Evolutionary conservation across 345 rosid species (phyloP).

Genomic region (Camelina hispida): DNA sequence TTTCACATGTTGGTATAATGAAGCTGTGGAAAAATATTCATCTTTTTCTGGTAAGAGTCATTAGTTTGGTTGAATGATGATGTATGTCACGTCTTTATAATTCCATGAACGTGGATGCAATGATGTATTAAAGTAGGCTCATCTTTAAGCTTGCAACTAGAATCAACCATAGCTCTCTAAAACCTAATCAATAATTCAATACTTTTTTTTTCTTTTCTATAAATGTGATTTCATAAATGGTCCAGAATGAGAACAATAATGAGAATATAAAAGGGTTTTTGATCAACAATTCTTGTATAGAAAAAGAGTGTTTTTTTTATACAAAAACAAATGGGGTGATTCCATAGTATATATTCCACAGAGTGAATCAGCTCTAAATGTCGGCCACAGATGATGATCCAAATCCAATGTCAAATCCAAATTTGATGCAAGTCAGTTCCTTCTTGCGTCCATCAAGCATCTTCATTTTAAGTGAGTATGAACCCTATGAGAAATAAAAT

Average conservation of each 20-base stretch:
- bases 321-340: slow-evolving; percentile 32
- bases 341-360: slow-evolving; percentile 5
- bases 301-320: neutral
- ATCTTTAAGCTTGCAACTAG: neutral
- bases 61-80: slow-evolving; percentile 16
- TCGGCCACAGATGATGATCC: slow-evolving; percentile 65
- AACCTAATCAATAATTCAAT: slow-evolving; percentile 7
- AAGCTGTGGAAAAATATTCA: neutral
- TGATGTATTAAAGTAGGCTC: slow-evolving; percentile 10
- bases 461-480: slow-evolving; percentile 89
- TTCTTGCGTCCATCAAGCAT: slow-evolving; percentile 58
- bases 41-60: slow-evolving; percentile 3
- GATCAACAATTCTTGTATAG: slow-evolving; percentile 25
- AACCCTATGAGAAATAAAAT: slow-evolving; percentile 56
- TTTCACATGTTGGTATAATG: neutral
- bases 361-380: slow-evolving; percentile 44
- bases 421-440: slow-evolving; percentile 78
- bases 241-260: slow-evolving; percentile 27
- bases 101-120: slow-evolving; percentile 11
- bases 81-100: neutral
- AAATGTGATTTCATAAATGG: neutral
- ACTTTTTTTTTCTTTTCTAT: neutral
- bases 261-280: slow-evolving; percentile 3
- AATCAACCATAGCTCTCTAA: neutral
- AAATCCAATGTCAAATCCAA: slow-evolving; percentile 74